These are phyloP conservation scores for Phytophthora cryptogea DNA, from an alignment of 352 stramenopile genomes.

Conservation along the genomic window DNA sequence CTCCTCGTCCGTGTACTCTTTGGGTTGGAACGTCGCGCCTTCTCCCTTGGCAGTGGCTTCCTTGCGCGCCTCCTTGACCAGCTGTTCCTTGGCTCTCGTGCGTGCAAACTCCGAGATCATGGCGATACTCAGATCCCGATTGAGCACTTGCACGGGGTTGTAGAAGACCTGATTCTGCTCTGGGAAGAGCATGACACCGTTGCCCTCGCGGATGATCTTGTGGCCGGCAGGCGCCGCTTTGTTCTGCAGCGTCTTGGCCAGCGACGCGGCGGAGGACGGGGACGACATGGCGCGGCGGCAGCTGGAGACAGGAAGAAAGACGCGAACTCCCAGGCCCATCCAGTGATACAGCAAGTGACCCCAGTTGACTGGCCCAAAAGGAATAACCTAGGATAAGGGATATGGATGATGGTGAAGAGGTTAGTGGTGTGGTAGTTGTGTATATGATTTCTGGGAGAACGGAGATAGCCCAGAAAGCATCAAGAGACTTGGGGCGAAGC, in stretches of 20 bases:
- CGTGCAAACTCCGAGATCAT: conserved; percentile 98
- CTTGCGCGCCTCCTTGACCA: conserved; percentile 78
- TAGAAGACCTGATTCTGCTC: conserved; percentile 93
- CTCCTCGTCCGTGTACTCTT: conserved; percentile 67
- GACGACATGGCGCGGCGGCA: conserved; percentile 31
- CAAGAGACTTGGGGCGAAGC: neutral
- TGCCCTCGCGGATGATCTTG: conserved; percentile 90
- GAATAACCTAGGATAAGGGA: neutral
- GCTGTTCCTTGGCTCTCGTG: conserved; percentile 73
- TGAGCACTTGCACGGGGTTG: conserved; percentile 96
- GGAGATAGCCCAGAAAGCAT: conserved; percentile 4
- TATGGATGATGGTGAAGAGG: neutral
- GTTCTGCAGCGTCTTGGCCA: conserved; percentile 65
- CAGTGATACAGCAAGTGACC: conserved; percentile 2
- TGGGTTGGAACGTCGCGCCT: conserved; percentile 42
- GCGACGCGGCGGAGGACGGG: conserved; percentile 49
- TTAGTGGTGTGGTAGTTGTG: conserved; percentile 1
- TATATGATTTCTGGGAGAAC: conserved; percentile 20
- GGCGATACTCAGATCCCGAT: conserved; percentile 98
- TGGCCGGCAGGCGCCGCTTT: conserved; percentile 65
- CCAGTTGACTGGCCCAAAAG: conserved; percentile 4
- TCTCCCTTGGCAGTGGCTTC: conserved; percentile 42
- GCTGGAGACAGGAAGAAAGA: conserved; percentile 1
- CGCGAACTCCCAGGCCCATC: conserved; percentile 30
- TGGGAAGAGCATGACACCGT: conserved; percentile 91